Evolutionary conservation across 371 early-diverging fungal genomes (phyloP).

Genomic region (Mucor ambiguus): DNA sequence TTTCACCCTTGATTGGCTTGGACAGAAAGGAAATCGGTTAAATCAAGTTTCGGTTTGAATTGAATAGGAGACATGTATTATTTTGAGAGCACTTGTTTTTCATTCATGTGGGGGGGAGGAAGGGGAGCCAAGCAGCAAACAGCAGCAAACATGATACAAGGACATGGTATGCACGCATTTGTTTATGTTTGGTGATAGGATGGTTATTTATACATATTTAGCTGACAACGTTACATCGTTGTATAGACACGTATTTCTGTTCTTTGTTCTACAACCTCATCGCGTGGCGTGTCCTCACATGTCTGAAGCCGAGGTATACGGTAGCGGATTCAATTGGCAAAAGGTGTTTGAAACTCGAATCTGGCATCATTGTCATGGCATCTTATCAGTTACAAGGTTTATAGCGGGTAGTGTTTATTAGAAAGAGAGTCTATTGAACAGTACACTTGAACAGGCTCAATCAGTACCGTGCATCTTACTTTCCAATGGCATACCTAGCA

Average conservation of each 20-base stretch:
- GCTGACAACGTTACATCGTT: background rate
- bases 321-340: background rate
- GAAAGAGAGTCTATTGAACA: background rate
- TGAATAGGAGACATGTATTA: conserved; percentile 5
- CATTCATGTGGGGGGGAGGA: background rate
- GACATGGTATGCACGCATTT: background rate
- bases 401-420: background rate
- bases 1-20: conserved; percentile 5
- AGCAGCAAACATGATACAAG: background rate
- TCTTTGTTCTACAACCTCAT: background rate
- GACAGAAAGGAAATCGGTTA: conserved; percentile 8
- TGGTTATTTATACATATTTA: background rate
- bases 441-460: no score
- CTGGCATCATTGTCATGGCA: background rate
- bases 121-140: background rate
- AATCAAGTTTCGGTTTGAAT: conserved; percentile 10
- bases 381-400: background rate
- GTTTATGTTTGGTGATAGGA: background rate
- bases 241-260: background rate
- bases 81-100: background rate
- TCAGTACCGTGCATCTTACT: no score
- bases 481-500: conserved; percentile 17
- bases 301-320: conserved; percentile 5
- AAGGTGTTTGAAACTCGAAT: background rate
- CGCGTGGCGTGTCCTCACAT: background rate